Conservation (phyloP, 2,329 filamentous ascomycete species). For the Alternaria ventricosa region DNA sequence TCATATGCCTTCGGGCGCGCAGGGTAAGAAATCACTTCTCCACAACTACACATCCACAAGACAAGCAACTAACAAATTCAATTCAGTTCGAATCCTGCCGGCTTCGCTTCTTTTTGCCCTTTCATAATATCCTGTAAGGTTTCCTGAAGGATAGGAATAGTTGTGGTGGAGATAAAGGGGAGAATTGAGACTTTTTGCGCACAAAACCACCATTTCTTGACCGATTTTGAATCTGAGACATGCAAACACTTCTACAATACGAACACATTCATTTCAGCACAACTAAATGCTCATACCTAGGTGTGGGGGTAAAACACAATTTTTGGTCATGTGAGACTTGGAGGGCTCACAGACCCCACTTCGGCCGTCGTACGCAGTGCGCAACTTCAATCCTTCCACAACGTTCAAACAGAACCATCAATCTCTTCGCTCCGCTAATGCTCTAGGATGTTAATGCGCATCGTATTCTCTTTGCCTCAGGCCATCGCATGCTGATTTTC, state of each 20-base stretch:
- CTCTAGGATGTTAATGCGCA: neutral
- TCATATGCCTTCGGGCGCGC: slow-evolving; percentile 34
- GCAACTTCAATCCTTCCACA: neutral
- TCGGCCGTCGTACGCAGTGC: neutral
- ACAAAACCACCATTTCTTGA: neutral
- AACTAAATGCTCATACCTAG: neutral
- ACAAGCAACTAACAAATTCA: neutral
- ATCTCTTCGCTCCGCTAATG: neutral
- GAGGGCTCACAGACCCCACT: neutral
- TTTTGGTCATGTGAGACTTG: neutral
- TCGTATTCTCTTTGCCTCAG: neutral
- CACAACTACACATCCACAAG: neutral
- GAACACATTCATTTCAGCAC: neutral
- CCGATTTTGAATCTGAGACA: neutral
- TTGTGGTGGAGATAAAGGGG: neutral
- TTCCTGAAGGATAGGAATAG: neutral
- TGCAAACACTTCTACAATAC: neutral
- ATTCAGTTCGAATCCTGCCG: neutral
- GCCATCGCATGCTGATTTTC: neutral
- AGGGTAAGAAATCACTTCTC: neutral
- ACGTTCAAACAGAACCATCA: neutral
- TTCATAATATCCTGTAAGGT: neutral
- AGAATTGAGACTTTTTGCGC: neutral
- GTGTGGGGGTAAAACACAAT: neutral
- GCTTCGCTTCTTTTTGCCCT: neutral